A percentile compares a stretch with the other conserved stretches of the same genome.
Evolutionary conservation across 306 rosid genomes (phyloP).

Genomic region (Citrullus colocynthis): DNA sequence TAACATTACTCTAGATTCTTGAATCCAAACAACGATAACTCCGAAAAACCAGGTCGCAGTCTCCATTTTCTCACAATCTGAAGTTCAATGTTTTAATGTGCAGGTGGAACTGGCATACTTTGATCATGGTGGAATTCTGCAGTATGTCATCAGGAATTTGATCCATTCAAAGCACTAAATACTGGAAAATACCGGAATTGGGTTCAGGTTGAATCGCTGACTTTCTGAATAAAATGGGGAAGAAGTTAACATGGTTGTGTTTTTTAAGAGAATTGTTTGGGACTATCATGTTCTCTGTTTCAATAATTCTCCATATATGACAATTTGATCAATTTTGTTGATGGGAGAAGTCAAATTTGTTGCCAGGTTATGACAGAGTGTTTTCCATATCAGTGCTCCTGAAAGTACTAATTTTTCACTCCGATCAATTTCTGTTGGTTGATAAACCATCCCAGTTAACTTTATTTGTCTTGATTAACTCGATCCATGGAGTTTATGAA

Average conservation of each 20-base stretch:
- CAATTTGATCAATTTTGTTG: background rate
- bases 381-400: no score
- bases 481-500: no score
- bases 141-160: conserved; percentile 78
- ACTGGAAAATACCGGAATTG: background rate
- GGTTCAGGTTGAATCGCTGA: background rate
- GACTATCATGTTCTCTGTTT: background rate
- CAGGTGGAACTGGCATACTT: conserved; percentile 94
- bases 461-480: no score
- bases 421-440: no score
- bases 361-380: no score
- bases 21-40: background rate
- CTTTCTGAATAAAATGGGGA: background rate
- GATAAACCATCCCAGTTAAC: no score
- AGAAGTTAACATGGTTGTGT: background rate
- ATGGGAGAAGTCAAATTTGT: background rate
- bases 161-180: conserved; percentile 19
- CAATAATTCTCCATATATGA: background rate
- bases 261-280: background rate
- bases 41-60: background rate
- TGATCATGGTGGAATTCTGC: conserved; percentile 82
- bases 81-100: background rate
- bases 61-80: background rate
- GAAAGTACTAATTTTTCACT: no score
- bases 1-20: background rate